phyloP scores from a whole-genome alignment of 2,329 filamentous ascomycete species.

The Penicillium expansum region DNA sequence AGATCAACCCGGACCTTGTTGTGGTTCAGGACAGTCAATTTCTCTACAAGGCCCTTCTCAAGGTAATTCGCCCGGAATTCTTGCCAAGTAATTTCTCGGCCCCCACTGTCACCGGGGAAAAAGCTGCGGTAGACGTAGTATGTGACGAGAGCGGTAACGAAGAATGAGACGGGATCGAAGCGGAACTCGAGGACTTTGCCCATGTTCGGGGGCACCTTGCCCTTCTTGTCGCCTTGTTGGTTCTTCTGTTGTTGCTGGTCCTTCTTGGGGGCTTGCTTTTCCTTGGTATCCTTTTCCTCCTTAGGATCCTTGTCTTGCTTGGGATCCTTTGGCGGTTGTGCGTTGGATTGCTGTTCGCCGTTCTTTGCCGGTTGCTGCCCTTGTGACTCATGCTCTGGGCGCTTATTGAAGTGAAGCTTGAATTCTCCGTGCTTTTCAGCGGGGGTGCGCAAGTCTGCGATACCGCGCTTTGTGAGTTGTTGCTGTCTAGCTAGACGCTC shows the following conservation, averaged over 20 bases:
- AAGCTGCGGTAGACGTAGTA: constrained; percentile 64
- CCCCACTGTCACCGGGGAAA: constrained; percentile 61
- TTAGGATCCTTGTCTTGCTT: constrained; percentile 4
- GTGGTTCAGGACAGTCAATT: constrained; percentile 76
- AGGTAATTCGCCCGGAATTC: constrained; percentile 92
- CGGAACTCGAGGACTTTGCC: constrained; percentile 48
- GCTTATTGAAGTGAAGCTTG: not conserved
- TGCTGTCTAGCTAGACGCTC: constrained; percentile 9
- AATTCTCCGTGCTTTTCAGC: not conserved
- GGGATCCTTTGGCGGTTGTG: constrained; percentile 4
- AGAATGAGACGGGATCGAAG: constrained; percentile 54
- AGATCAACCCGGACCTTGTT: constrained; percentile 76
- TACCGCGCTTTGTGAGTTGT: constrained; percentile 25
- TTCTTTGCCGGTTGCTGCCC: constrained; percentile 21
- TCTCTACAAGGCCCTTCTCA: constrained; percentile 93
- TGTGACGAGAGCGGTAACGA: constrained; percentile 59
- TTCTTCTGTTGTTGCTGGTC: constrained; percentile 22
- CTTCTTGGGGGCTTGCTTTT: constrained; percentile 14
- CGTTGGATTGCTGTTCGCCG: constrained; percentile 23
- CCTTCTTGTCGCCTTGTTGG: constrained; percentile 27
- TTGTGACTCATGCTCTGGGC: constrained; percentile 30
- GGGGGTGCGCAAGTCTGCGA: not conserved
- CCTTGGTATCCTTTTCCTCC: constrained; percentile 3
- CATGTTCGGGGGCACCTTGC: constrained; percentile 30
- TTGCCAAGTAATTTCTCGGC: constrained; percentile 92